Evolutionary conservation across 148 eudicot species (phyloP).

Genomic region (Rhododendron kiyosumense): DNA sequence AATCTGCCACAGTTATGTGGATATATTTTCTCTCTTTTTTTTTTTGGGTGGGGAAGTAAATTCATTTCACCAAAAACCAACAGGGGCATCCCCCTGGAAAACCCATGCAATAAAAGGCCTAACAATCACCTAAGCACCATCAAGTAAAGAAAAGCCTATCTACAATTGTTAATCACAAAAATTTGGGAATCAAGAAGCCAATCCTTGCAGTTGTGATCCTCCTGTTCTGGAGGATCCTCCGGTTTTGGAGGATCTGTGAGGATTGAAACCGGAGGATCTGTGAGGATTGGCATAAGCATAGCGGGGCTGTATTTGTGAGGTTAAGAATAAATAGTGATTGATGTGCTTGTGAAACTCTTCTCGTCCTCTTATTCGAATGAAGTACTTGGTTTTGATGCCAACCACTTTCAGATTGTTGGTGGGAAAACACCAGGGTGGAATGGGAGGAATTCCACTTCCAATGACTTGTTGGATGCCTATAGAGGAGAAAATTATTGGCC

Average conservation of each 20-base stretch:
- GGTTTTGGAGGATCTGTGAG: no score
- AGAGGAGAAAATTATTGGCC: conserved; percentile 59
- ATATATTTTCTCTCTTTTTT: not conserved
- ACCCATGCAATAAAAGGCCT: no score
- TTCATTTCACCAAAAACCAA: no score
- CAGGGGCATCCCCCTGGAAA: no score
- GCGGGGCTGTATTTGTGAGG: not conserved
- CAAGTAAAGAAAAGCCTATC: no score
- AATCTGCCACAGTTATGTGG: not conserved
- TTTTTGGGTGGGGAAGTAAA: no score
- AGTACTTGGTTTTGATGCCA: not conserved
- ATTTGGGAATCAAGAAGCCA: no score
- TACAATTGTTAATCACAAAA: no score
- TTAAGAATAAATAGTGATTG: not conserved
- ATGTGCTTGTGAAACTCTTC: not conserved
- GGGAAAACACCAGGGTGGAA: conserved; percentile 35
- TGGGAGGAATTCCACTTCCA: conserved; percentile 25
- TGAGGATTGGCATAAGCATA: not conserved
- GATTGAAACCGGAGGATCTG: not conserved
- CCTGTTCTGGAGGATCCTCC: no score
- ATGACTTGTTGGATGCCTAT: conserved; percentile 18
- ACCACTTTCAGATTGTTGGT: conserved; percentile 65
- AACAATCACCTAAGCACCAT: no score
- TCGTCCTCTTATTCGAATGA: not conserved
- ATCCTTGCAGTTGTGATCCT: no score